Conservation (phyloP, 2,329 filamentous ascomycete genomes). For the Penicillium nordicum region DNA sequence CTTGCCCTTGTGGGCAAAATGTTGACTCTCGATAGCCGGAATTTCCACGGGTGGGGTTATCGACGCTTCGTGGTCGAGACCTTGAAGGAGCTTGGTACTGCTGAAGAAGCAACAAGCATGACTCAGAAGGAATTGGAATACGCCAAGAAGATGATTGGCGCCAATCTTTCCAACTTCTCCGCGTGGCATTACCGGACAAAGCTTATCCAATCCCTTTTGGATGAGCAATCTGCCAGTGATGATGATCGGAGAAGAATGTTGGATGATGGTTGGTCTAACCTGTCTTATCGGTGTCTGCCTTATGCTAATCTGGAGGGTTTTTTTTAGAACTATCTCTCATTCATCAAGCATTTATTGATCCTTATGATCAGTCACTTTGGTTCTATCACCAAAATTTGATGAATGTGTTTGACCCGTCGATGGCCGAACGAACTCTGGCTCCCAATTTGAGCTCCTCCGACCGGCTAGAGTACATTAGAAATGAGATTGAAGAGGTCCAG, state of each 20-base stretch:
- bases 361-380: slow-evolving; percentile 94
- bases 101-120: slow-evolving; percentile 53
- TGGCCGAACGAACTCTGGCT: slow-evolving; percentile 57
- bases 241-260: slow-evolving; percentile 65
- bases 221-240: slow-evolving; percentile 65
- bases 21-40: slow-evolving; percentile 78
- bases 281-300: not conserved
- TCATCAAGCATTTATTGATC: slow-evolving; percentile 76
- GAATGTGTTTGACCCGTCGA: slow-evolving; percentile 58
- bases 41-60: slow-evolving; percentile 97
- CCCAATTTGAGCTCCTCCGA: slow-evolving; percentile 60
- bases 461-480: slow-evolving; percentile 61
- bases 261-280: slow-evolving; percentile 55
- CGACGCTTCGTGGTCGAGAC: slow-evolving; percentile 72
- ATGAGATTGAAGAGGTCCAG: slow-evolving; percentile 71
- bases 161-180: slow-evolving; percentile 91
- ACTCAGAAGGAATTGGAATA: slow-evolving; percentile 81
- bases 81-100: slow-evolving; percentile 58
- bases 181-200: slow-evolving; percentile 92
- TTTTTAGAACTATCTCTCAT: slow-evolving; percentile 68
- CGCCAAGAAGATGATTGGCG: slow-evolving; percentile 80
- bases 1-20: slow-evolving; percentile 81
- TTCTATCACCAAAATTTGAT: slow-evolving; percentile 92
- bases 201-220: slow-evolving; percentile 71
- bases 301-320: not conserved